These are phyloP conservation scores for Xerocomus amazonicus DNA, from an alignment of 1,284 basidiomycete genomes.

Conservation along the genomic window DNA sequence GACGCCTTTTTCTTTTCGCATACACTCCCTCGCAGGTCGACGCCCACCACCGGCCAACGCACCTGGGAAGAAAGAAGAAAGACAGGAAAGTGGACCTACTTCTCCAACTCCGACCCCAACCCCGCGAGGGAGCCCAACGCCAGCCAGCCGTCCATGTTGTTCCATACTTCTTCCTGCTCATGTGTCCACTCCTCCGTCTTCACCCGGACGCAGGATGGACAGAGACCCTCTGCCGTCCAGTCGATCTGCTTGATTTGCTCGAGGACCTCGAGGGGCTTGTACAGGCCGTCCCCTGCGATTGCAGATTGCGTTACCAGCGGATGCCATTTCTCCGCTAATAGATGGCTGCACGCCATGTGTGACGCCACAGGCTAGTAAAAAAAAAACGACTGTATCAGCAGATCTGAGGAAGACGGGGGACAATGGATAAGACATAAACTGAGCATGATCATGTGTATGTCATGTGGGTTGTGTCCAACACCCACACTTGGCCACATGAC, in stretches of 20 bases:
- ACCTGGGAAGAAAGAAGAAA: not conserved
- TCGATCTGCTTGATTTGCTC: conserved; percentile 52
- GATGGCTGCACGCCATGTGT: conserved; percentile 70
- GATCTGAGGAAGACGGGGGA: not conserved
- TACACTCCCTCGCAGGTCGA: not conserved
- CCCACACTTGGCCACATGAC: no score
- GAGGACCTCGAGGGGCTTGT: conserved; percentile 65
- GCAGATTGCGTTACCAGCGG: conserved; percentile 60
- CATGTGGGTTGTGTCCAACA: no score
- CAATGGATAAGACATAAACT: not conserved
- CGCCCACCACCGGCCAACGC: conserved; percentile 8
- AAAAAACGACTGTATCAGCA: not conserved
- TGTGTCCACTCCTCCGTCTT: conserved; percentile 64
- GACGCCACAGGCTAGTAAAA: conserved; percentile 43
- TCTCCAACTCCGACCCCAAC: not conserved
- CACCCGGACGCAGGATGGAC: conserved; percentile 51
- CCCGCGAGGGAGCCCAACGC: conserved; percentile 1
- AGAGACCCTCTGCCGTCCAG: conserved; percentile 58
- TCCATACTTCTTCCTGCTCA: conserved; percentile 60
- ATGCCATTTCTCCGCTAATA: conserved; percentile 70
- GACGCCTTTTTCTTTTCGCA: no score
- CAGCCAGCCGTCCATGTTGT: conserved; percentile 57
- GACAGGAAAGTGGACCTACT: not conserved
- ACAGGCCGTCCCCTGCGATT: conserved; percentile 53
- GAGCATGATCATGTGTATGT: no score